Evolutionary conservation across 2,329 filamentous ascomycete species (phyloP).

Genomic region (Metarhizium guizhouense): DNA sequence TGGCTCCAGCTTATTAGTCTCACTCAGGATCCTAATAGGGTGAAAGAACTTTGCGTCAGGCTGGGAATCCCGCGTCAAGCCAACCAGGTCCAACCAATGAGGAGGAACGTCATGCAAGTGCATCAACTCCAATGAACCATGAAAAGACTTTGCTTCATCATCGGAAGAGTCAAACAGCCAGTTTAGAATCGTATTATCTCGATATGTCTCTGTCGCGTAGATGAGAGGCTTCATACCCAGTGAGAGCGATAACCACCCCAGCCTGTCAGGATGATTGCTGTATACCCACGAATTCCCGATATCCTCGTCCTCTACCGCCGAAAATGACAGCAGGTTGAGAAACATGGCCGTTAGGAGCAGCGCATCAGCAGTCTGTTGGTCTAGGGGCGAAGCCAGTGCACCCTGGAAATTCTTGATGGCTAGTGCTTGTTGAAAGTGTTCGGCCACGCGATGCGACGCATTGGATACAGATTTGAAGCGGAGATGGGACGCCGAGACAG

Average conservation of each 20-base stretch:
- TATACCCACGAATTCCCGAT: background rate
- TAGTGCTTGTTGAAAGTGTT: conserved; percentile 14
- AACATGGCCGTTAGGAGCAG: conserved; percentile 15
- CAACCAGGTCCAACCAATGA: background rate
- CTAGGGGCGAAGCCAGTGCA: conserved; percentile 11
- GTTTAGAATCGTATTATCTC: conserved; percentile 11
- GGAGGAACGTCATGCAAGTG: conserved; percentile 9
- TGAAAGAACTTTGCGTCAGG: background rate
- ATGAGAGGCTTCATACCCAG: conserved; percentile 15
- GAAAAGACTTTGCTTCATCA: conserved; percentile 7
- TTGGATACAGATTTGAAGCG: conserved; percentile 7
- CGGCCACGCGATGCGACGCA: conserved; percentile 10
- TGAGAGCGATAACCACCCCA: conserved; percentile 15
- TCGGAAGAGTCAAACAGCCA: conserved; percentile 9
- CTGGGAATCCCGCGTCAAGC: background rate
- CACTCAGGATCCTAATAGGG: conserved; percentile 9
- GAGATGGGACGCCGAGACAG: conserved; percentile 15
- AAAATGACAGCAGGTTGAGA: conserved; percentile 15
- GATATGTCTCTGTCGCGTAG: conserved; percentile 10
- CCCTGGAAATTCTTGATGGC: conserved; percentile 13
- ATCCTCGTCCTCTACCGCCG: conserved; percentile 6
- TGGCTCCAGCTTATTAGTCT: conserved; percentile 6
- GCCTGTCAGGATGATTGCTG: background rate
- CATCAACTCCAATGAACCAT: conserved; percentile 6
- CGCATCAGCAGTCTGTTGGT: conserved; percentile 13